Evolutionary conservation across 176 grass and related monocot species (phyloP), one percentile per base, ranked within the genome.

Genomic region (Tillandsia leiboldiana): DNA sequence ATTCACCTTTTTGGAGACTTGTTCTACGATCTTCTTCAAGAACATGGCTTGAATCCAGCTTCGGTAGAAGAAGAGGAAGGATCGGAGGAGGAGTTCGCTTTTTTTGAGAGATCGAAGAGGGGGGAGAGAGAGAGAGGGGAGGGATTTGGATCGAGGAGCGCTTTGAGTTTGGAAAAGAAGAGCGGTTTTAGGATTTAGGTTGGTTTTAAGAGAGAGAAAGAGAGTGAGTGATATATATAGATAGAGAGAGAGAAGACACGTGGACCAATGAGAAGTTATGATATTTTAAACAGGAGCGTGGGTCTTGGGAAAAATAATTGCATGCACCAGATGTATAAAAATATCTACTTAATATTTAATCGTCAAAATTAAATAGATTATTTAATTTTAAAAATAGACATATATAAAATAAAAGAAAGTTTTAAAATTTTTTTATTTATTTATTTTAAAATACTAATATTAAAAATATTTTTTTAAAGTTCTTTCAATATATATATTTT

Each of bases 21-120:
- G 86, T 83, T 86, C 87, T 26, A 91, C 84, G 50, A 88, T 82
- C 83, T 96, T 91, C 77, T 78, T 96, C 64, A 90, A 70, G 73
- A 87, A 96, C 91, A 87, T 87, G 82, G 68, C 53, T 59, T 59
- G 13, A 17, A n/a, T 58, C 54, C 54, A 4, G 54, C 14, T 58
- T 18, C 54, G 54, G 18, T 17, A 18, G n/a, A 17, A 59, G 14
- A 17, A 24, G 66, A 51, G 56, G 61, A 42, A 61, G 33, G 4
- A 0, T 11, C 10, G 42, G 71, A 48, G 9, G 12, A 56, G 9
- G 12, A 56, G 68, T 76, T 73, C 6, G 69, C 63, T 28, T 49
- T 57, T 57, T 22, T 56, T 72, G 58, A 53, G 49, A 61, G 63
- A 66, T 57, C 75, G 72, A 67, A 70, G 77, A 68, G 77, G 81